Percentiles rank a stretch among this genome's conserved stretches.
Conservation (phyloP, 805 yeast genomes). For the Zygotorulaspora sp. region DNA sequence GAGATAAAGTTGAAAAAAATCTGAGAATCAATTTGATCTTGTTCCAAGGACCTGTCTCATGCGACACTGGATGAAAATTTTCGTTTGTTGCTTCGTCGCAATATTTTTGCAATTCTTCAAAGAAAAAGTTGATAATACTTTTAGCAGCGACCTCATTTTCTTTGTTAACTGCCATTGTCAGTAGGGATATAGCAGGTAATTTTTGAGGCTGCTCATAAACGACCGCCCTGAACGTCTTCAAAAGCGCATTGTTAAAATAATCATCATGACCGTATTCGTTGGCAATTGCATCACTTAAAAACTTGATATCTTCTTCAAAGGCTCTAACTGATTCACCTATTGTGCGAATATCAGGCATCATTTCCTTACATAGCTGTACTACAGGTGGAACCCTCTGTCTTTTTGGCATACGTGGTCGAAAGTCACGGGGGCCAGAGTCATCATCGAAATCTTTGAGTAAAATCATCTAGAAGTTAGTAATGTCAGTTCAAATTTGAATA, state of each 20-base stretch:
- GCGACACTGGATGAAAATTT: constrained; percentile 28
- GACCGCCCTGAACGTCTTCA: constrained; percentile 63
- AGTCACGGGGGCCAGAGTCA: constrained; percentile 32
- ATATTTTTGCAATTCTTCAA: constrained; percentile 54
- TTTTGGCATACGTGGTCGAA: constrained; percentile 32
- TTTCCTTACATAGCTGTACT: constrained; percentile 43
- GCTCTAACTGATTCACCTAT: constrained; percentile 53
- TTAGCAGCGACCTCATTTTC: constrained; percentile 62
- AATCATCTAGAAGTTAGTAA: constrained; percentile 19
- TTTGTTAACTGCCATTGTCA: constrained; percentile 62
- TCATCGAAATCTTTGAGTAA: constrained; percentile 28
- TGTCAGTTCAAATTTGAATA: too few relatives aligned
- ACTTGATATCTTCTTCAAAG: constrained; percentile 59
- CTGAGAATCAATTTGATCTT: constrained; percentile 66
- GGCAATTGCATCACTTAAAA: constrained; percentile 61
- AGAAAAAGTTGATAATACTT: constrained; percentile 63
- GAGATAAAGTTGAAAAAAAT: constrained; percentile 60
- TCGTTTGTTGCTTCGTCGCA: constrained; percentile 38
- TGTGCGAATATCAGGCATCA: constrained; percentile 50
- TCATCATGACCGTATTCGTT: constrained; percentile 62
- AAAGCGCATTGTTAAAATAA: constrained; percentile 52
- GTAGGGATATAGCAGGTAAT: constrained; percentile 61
- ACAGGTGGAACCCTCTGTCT: constrained; percentile 42
- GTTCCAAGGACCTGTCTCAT: constrained; percentile 58
- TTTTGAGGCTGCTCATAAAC: constrained; percentile 90